Base-by-base conservation (phyloP, 257 asterid genomes). In the Solanum corneliomulleri region DNA sequence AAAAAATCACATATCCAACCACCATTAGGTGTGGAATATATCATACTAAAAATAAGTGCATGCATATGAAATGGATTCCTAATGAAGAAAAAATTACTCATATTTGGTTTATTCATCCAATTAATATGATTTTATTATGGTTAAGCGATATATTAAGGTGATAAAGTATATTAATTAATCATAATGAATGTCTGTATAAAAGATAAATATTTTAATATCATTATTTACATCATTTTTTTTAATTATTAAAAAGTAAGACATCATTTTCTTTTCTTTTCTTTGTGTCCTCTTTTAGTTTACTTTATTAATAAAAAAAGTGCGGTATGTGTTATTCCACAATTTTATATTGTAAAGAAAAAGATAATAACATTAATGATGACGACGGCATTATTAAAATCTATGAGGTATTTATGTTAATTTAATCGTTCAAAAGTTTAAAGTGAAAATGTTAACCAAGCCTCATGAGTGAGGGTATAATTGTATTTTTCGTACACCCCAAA, bases 341-440 rank as follows among this genome's bases (percentile, higher is more conserved):
- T 52, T 52, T 68, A 27, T 14, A 23, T 75, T 29, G 9, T 23
- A 41, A 41, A 12, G 82, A 39, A 75, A 12, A 41, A 23, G 82
- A 23, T 21, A 74, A 37, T 37, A 72, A 74, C 81, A 37, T 33
- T 29, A 33, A 33, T 33, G 41, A 74, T 1, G 18, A 37, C 5
- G 82, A 5, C 5, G 0, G 1, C 39, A 74, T 5, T 27, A 15
- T 1, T 14, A 27, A 68, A 62, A 4, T 10, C n/a, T 62, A 23
- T 4, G 0, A 10, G 0, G 0, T 62, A 0, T 62, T 62, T 62
- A 62, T 62, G 7, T 56, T 2, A 56, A 4, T 70, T 16, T 2
- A 70, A 2, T 70, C 0, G 8, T 31, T 70, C 1, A 31, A 31
- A 15, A 31, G 41, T 70, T 70, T 70, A 70, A 31, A 70, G 42